Percentiles rank a stretch among this genome's conserved stretches.
These are phyloP conservation scores for Macrocybe gigantea DNA, from an alignment of 768 basidiomycete species.

Conservation along the genomic window DNA sequence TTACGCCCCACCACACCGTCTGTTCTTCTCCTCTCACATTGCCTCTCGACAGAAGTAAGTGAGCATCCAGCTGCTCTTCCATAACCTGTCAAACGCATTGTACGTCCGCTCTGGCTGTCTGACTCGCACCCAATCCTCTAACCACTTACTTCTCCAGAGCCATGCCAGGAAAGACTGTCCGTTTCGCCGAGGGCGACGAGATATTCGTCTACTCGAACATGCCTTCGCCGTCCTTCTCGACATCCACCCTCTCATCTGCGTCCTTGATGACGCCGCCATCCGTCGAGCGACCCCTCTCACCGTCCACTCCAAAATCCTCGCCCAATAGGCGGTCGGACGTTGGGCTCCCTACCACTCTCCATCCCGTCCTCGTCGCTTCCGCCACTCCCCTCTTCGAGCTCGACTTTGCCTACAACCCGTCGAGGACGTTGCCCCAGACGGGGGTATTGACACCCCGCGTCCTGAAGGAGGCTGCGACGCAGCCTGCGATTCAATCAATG, in stretches of 20 bases:
- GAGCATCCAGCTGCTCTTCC: neutral
- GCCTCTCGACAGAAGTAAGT: too few species aligned
- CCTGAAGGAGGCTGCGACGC: constrained; percentile 17
- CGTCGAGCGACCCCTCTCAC: constrained; percentile 5
- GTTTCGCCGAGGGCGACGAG: constrained; percentile 3
- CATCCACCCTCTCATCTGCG: constrained; percentile 7
- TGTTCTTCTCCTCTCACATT: neutral
- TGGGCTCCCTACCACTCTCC: constrained; percentile 1
- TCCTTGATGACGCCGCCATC: constrained; percentile 8
- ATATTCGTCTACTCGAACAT: neutral
- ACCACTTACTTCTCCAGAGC: neutral
- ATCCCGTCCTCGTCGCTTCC: neutral
- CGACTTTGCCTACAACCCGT: constrained; percentile 13
- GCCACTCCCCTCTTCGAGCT: constrained; percentile 4
- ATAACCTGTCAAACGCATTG: neutral
- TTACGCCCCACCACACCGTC: neutral
- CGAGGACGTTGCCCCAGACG: constrained; percentile 1
- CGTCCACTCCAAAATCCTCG: constrained; percentile 8
- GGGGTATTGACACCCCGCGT: constrained; percentile 9
- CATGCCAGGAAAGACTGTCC: constrained; percentile 2
- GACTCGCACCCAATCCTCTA: too few species aligned
- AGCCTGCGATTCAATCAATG: constrained; percentile 15
- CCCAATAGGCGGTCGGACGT: constrained; percentile 3
- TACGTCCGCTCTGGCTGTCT: too few species aligned
- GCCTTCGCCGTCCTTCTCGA: constrained; percentile 9